Percentiles rank a stretch among this genome's conserved stretches.
Conservation (phyloP, 805 yeast species). For the baker's yeast (Saccharomyces cerevisiae) region DNA sequence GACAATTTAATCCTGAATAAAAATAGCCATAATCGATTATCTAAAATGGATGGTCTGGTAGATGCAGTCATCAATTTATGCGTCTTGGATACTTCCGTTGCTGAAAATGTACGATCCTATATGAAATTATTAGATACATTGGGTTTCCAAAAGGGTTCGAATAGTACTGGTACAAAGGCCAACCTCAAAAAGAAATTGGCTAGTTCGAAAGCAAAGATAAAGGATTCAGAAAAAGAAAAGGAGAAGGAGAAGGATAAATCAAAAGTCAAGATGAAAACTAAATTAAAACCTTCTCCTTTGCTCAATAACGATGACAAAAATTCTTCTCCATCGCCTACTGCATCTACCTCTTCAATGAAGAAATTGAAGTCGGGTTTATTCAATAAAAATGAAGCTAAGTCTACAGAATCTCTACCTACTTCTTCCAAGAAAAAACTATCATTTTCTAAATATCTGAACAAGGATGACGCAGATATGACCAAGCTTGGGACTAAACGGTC, state of each 20-base stretch:
- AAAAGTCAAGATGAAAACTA: neutral
- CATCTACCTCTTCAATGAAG: neutral
- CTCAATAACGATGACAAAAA: constrained; percentile 1
- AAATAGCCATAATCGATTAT: neutral
- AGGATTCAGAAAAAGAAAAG: neutral
- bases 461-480: constrained; percentile 13
- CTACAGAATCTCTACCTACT: constrained; percentile 12
- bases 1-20: constrained; percentile 14
- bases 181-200: neutral
- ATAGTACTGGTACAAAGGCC: neutral
- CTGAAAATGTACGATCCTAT: constrained; percentile 21
- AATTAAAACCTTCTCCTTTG: neutral
- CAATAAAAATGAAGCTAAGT: neutral
- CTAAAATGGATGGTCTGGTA: constrained; percentile 3
- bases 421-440: constrained; percentile 27
- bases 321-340: neutral
- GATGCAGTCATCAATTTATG: constrained; percentile 18
- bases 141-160: constrained; percentile 10
- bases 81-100: constrained; percentile 18
- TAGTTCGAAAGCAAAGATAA: neutral
- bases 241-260: neutral
- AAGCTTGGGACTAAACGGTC: constrained; percentile 8
- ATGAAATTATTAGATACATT: constrained; percentile 14
- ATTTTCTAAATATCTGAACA: constrained; percentile 28
- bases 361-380: neutral